Evolutionary conservation across 139 green algal genomes (phyloP).

Genomic region (Trebouxia sp.): DNA sequence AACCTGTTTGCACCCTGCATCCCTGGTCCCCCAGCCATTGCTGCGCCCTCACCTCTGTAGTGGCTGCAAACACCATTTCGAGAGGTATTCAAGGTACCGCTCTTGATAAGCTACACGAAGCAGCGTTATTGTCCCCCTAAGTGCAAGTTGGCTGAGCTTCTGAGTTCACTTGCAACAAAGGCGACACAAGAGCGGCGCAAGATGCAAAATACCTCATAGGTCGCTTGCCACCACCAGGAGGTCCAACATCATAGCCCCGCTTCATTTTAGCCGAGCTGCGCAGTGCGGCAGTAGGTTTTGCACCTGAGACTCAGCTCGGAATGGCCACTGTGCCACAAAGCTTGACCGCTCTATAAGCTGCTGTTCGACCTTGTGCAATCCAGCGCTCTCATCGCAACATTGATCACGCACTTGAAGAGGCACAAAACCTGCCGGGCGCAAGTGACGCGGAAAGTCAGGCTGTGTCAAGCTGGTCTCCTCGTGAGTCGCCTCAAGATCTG

Average conservation of each 20-base stretch:
- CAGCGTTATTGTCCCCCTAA: neutral
- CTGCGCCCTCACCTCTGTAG: conserved; percentile 3
- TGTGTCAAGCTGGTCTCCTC: conserved; percentile 5
- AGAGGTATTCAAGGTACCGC: neutral
- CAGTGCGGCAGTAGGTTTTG: neutral
- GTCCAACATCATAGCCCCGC: neutral
- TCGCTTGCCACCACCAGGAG: neutral
- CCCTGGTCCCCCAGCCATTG: conserved; percentile 5
- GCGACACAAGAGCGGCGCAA: neutral
- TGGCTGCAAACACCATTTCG: neutral
- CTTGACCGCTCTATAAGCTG: neutral
- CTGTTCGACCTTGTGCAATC: neutral
- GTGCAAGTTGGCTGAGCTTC: neutral
- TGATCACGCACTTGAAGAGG: too few species aligned
- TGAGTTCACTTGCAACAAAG: conserved; percentile 9
- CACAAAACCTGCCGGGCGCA: neutral
- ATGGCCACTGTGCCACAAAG: neutral
- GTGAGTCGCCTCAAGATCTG: conserved; percentile 19
- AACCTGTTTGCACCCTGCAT: conserved; percentile 37
- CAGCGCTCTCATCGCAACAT: neutral
- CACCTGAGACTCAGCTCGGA: conserved; percentile 1
- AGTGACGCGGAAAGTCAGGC: neutral
- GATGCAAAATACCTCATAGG: neutral
- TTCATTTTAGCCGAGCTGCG: neutral
- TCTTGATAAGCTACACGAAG: neutral